Conservation (phyloP, 768 basidiomycete species). For the Macrolepiota fuliginosa region DNA sequence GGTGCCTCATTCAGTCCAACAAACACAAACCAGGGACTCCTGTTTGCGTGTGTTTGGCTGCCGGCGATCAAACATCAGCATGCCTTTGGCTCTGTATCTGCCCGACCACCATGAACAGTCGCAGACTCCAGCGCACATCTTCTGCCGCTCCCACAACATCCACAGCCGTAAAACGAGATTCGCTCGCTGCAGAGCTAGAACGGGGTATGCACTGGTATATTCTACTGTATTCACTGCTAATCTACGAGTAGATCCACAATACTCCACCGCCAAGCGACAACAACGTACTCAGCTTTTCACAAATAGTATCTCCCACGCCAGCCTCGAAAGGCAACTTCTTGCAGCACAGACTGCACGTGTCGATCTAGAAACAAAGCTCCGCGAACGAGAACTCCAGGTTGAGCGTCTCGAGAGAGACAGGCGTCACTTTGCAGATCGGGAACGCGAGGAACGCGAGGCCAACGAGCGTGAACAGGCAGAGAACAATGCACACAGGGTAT, state of each 20-base stretch:
- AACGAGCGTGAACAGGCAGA: constrained; percentile 55
- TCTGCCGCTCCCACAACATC: constrained; percentile 8
- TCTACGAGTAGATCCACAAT: constrained; percentile 52
- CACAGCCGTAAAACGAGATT: constrained; percentile 55
- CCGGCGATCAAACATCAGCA: too few species aligned
- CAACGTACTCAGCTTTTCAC: constrained; percentile 64
- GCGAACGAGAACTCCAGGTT: constrained; percentile 60
- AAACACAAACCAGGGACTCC: background rate
- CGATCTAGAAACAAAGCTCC: constrained; percentile 65
- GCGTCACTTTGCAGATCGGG: constrained; percentile 65
- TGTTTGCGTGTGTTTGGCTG: constrained; percentile 20
- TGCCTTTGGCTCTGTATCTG: too few species aligned
- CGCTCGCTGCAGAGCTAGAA: constrained; percentile 65
- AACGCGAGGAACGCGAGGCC: constrained; percentile 65
- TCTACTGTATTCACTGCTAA: too few species aligned
- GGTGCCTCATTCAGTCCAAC: background rate
- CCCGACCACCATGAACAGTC: background rate
- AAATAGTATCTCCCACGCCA: constrained; percentile 57
- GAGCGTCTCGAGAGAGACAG: constrained; percentile 71
- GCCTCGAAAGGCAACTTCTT: constrained; percentile 64
- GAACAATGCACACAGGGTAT: constrained; percentile 60
- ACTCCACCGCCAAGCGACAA: constrained; percentile 64
- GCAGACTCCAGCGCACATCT: background rate
- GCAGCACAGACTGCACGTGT: constrained; percentile 57
- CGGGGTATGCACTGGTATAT: constrained; percentile 38